phyloP scores from a whole-genome alignment of 2,329 filamentous ascomycete genomes.

The Parastagonospora avenae region DNA sequence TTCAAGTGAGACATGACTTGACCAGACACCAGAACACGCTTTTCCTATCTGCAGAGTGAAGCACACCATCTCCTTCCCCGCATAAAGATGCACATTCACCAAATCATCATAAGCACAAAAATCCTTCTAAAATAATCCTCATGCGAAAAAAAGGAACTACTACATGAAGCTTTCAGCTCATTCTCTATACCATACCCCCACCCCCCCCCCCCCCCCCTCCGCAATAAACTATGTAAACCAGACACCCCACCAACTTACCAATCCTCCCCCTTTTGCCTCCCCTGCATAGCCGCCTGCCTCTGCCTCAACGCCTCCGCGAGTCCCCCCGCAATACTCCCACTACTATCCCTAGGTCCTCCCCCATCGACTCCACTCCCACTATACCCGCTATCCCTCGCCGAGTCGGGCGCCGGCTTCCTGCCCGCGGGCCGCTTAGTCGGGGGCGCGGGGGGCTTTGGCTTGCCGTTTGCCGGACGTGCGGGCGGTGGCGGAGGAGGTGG shows the following conservation, averaged over 20 bases:
- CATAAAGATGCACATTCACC: too few relatives aligned
- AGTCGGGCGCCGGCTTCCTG: conserved; percentile 72
- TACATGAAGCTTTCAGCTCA: too few relatives aligned
- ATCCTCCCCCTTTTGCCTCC: conserved; percentile 44
- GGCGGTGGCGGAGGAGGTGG: conserved; percentile 54
- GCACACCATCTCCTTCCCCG: too few relatives aligned
- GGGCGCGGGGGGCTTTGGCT: conserved; percentile 75
- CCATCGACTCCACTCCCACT: conserved; percentile 48
- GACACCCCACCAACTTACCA: conserved; percentile 27
- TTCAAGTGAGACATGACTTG: too few relatives aligned
- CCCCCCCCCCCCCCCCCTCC: too few relatives aligned
- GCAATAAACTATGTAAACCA: too few relatives aligned
- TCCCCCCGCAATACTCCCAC: conserved; percentile 54
- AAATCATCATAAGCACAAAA: too few relatives aligned
- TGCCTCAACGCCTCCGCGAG: conserved; percentile 57
- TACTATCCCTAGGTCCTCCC: conserved; percentile 46
- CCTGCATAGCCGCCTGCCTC: conserved; percentile 56
- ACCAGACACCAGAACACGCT: too few relatives aligned
- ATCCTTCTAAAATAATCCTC: too few relatives aligned
- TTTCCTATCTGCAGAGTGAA: too few relatives aligned
- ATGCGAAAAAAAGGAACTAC: too few relatives aligned
- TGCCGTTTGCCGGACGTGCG: conserved; percentile 68
- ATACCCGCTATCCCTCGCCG: conserved; percentile 69
- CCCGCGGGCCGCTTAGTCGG: conserved; percentile 78
- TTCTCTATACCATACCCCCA: too few relatives aligned